Evolutionary conservation across 2,329 filamentous ascomycete species (phyloP), one percentile per base, ranked within the genome.

Genomic region (Plenodomus biglobosus): DNA sequence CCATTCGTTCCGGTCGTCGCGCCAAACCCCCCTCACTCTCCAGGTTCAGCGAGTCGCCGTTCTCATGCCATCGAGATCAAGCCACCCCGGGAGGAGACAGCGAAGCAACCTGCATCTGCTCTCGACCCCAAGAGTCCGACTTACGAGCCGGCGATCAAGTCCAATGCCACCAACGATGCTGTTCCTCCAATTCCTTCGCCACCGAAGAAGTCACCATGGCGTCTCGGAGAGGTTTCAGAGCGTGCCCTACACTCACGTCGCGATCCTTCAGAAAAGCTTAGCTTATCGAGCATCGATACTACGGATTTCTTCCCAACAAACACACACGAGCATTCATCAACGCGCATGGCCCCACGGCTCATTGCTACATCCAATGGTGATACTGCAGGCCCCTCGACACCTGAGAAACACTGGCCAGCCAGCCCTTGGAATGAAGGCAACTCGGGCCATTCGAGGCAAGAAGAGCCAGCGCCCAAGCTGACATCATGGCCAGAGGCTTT

Each of bases 31-130:
- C 46, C 58, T 8, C 61, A 59, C 16, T 68, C 64, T 27, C 68
- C 64, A 16, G 61, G 60, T n/a, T 68, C 66, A 35, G 59, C 61
- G 17, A 66, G 59, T 34, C 71, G 71, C 42, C 70, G 71, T 16
- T 74, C 72, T 15, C 68, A 70, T 46, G 72, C 72, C 18, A 62
- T 74, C 17, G 67, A 71, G 53, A 74, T 74, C 62, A 73, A 73
- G 42, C 63, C 65, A 27, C 63, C 65, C n/a, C 71, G 70, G 6
- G 62, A 62, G 30, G 59, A 65, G 5, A 47, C 43, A 6, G 69
- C 60, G 52, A 63, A 66, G 46, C 58, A 50, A 20, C 16, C 32
- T 10, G 38, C 50, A 8, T 71, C 69, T 11, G 53, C 48, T 17
- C 52, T 74, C n/a, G 65, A 74, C 35, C 72, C 72, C 8, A 70